Base-by-base conservation (phyloP, 1,139 yeast species). In the Zygotorulaspora mrakii region DNA sequence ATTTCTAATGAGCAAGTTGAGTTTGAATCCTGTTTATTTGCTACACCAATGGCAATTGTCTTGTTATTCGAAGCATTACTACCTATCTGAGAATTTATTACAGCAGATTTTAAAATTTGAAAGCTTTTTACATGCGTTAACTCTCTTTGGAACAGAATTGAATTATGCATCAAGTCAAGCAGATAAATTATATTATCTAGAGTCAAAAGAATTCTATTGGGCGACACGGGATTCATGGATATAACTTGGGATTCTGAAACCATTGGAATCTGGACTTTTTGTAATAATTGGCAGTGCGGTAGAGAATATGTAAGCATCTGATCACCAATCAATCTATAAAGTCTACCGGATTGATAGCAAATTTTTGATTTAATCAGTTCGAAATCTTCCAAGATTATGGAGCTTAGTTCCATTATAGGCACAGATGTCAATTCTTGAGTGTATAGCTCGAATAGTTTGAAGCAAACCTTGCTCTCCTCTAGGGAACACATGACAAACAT, bases 151-250 rank as follows among this genome's bases (percentile, higher is more conserved):
- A 68, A 57, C n/a, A 72, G 46, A 18, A 68, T 51, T 4, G 75
- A 64, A 31, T 64, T 64, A 48, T 69, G 71, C 17, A 64, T 57
- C 17, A 71, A 57, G 49, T 74, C 77, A 24, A 74, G 48, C 9
- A 73, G 54, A 41, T 55, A 61, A 1, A 68, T 45, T 16, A 52
- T 57, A 16, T 59, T 57, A 13, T 61, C 62, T 11, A 58, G 52
- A 1, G 70, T 61, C n/a, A 73, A 42, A 16, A 70, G 47, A 5
- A 71, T 46, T 46, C 71, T 65, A 39, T 66, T 65, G 3, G 53
- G 40, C 1, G 66, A 55, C 5, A 60, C 57, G 11, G 68, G 65
- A 22, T 50, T 51, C 20, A 58, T 45, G 9, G 70, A 62, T 5
- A 46, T 31, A 4, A 57, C 46, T 14, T 47, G 36, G 3, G 44